A percentile compares a stretch with the other conserved stretches of the same genome.
Evolutionary conservation across 148 eudicot genomes (phyloP).

Genomic region (Rhododendron henanense): DNA sequence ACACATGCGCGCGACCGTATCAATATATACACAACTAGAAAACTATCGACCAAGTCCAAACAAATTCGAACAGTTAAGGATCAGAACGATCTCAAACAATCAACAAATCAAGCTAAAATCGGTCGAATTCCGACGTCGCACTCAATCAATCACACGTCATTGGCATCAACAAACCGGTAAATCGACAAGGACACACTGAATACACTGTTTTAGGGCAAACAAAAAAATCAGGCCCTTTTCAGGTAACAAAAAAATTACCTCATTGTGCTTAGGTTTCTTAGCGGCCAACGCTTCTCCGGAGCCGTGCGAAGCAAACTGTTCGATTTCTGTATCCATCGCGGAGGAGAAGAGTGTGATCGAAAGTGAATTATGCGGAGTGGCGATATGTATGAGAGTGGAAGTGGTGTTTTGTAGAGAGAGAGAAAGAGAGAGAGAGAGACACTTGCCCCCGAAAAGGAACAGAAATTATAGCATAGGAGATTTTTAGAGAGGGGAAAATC

Average conservation of each 20-base stretch:
- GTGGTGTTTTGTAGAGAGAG: not conserved
- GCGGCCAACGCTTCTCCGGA: constrained; percentile 20
- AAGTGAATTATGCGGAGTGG: not conserved
- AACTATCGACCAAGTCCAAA: not conserved
- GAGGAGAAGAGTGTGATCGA: not conserved
- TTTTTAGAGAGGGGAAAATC: not conserved
- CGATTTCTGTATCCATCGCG: constrained; percentile 15
- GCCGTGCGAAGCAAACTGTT: constrained; percentile 3
- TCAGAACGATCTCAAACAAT: not conserved
- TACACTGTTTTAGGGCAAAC: not conserved
- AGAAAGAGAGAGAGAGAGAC: constrained; percentile 9
- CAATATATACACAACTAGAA: not conserved
- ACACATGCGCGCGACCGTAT: not conserved
- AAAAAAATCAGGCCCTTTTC: not conserved
- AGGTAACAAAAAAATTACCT: constrained; percentile 20
- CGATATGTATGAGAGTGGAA: not conserved
- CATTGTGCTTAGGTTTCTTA: constrained; percentile 29
- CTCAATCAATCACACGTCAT: not conserved
- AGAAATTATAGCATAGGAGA: not conserved
- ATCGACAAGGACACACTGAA: not conserved
- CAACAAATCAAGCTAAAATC: not conserved
- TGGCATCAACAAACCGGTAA: not conserved
- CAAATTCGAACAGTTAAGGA: not conserved
- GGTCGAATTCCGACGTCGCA: not conserved
- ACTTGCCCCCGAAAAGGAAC: not conserved